Evolutionary conservation across 805 yeast species (phyloP), one percentile per base, ranked within the genome.

Genomic region (Teunomyces kruisii): DNA sequence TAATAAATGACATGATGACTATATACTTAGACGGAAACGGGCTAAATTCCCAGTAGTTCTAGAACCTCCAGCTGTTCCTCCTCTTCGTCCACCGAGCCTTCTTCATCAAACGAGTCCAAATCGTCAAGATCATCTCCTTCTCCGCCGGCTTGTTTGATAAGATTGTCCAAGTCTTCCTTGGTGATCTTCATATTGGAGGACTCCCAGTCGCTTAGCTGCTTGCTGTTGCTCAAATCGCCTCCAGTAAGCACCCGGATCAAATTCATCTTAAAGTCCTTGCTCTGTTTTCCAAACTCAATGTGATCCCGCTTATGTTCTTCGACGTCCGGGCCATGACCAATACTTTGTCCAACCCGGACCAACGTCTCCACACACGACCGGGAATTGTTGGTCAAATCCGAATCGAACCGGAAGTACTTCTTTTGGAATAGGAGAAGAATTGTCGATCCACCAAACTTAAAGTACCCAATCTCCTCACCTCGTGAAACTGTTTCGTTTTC

Each of bases 371-470:
- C 74, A 15, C 83, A 75, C 16, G 78, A 77, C 24, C 61, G 62
- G 0, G 97, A 86, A 60, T 91, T 94, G 24, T 74, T 64, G 6
- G 78, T 59, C 14, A 92, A 59, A 62, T 92, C 98, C 0, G 81
- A 63, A 63, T 92, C 99, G 58, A 90, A 85, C 19, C 51, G 49
- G 54, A 86, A 73, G 6, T 47, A 54, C 2, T 65, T 63, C 9
- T 68, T 60, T 44, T 83, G 83, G 54, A 90, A 80, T 6, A 94
- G 59, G 1, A 86, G 62, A 3, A 92, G 67, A 6, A 89, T 76
- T 0, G 99, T 94, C 0, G 96, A 87, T 0, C 99, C 99, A 10
- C 99, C 99, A 68, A 92, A 92, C 60, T 91, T 88, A 76, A 92
- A 92, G 59, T 88, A 92, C 0, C 99, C 99, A 22, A 92, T 65